Evolutionary conservation across 2,329 filamentous ascomycete genomes (phyloP).

Genomic region (Knoxdaviesia capensis): DNA sequence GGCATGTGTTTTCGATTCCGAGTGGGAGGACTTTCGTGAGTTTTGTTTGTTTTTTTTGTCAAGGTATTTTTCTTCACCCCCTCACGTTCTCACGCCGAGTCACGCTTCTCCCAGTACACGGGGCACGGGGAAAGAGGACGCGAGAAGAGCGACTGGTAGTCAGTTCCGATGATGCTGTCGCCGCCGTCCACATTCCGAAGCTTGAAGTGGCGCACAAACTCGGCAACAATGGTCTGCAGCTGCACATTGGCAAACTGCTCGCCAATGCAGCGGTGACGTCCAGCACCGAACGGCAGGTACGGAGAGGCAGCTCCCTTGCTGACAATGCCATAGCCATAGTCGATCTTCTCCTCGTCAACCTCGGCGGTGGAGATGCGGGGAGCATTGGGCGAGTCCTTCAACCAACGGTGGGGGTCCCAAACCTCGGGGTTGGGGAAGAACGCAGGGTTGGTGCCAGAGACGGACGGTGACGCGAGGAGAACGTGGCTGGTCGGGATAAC

Average conservation of each 20-base stretch:
- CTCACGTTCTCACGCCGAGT: slow-evolving; percentile 13
- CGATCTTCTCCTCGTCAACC: slow-evolving; percentile 54
- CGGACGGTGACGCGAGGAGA: slow-evolving; percentile 69
- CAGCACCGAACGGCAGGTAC: slow-evolving; percentile 86
- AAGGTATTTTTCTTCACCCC: slow-evolving; percentile 3
- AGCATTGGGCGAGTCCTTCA: slow-evolving; percentile 38
- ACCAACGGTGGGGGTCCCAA: slow-evolving; percentile 91
- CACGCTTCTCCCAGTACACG: slow-evolving; percentile 56
- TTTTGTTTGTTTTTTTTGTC: background rate
- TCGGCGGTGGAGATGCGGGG: slow-evolving; percentile 23
- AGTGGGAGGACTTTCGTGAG: no score
- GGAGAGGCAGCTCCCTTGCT: slow-evolving; percentile 79
- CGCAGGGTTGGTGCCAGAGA: slow-evolving; percentile 48
- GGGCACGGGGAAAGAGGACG: slow-evolving; percentile 50
- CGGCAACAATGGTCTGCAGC: slow-evolving; percentile 65
- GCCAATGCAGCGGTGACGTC: slow-evolving; percentile 83
- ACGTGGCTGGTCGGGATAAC: slow-evolving; percentile 64
- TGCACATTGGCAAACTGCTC: slow-evolving; percentile 94
- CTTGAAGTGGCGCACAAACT: slow-evolving; percentile 60
- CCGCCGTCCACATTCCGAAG: slow-evolving; percentile 57
- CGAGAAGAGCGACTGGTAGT: slow-evolving; percentile 54
- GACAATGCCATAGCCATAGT: slow-evolving; percentile 86
- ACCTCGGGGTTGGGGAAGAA: slow-evolving; percentile 66
- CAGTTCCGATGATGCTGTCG: slow-evolving; percentile 45
- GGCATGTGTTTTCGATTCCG: no score